phyloP scores from a whole-genome alignment of 257 asterid species.

The Hygrophila difformis region DNA sequence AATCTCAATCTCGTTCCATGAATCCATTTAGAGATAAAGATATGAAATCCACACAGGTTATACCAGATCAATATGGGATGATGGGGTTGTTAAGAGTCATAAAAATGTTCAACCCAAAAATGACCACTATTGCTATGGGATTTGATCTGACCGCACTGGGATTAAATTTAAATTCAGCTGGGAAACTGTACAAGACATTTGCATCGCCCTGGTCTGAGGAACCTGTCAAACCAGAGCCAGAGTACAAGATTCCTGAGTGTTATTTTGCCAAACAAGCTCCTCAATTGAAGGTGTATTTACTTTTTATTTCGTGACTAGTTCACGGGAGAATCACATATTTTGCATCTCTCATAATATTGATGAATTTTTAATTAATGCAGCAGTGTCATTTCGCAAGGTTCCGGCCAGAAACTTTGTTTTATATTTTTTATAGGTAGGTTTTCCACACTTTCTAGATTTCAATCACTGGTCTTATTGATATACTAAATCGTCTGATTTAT shows the following conservation, averaged over 20 bases:
- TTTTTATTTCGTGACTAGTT: constrained; percentile 3
- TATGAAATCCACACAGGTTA: constrained; percentile 35
- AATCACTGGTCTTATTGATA: constrained; percentile 9
- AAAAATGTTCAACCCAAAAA: constrained; percentile 48
- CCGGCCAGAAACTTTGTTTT: constrained; percentile 56
- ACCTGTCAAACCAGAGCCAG: constrained; percentile 89
- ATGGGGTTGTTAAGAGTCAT: constrained; percentile 44
- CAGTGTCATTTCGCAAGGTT: constrained; percentile 52
- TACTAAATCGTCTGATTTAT: constrained; percentile 20
- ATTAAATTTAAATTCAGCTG: constrained; percentile 83
- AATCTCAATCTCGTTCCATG: constrained; percentile 53
- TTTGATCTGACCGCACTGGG: constrained; percentile 90
- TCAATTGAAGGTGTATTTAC: constrained; percentile 42
- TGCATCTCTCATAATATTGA: constrained; percentile 1
- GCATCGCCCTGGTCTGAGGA: constrained; percentile 98
- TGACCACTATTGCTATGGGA: constrained; percentile 74
- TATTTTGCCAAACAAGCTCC: neutral
- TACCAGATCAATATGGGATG: constrained; percentile 66
- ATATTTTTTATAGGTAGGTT: constrained; percentile 68
- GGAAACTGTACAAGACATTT: constrained; percentile 71
- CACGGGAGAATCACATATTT: constrained; percentile 4
- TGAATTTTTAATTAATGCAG: constrained; percentile 34
- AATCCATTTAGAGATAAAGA: constrained; percentile 64
- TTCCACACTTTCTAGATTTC: neutral
- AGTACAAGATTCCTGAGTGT: constrained; percentile 53